These are phyloP conservation scores for Sonneratia caseolaris DNA, from an alignment of 345 rosid species.

Conservation along the genomic window DNA sequence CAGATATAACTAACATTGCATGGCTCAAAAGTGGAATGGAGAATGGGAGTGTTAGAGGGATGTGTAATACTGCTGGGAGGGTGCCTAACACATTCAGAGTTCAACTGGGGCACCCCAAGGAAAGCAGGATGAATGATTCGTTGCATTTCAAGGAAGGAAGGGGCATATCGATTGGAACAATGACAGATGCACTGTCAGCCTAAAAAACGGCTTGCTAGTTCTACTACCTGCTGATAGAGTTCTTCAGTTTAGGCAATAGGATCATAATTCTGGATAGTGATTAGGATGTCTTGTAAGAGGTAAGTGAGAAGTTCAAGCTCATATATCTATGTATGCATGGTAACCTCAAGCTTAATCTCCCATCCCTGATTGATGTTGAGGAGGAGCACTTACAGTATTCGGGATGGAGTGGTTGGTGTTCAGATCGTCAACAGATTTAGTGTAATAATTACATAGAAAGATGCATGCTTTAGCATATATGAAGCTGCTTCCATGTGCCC, in stretches of 20 bases:
- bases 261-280: background rate
- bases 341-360: too few relatives aligned
- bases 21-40: constrained; percentile 81
- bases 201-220: background rate
- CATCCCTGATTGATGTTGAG: too few relatives aligned
- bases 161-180: constrained; percentile 15
- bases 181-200: constrained; percentile 10
- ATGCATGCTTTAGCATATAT: background rate
- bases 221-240: background rate
- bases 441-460: background rate
- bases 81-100: too few relatives aligned
- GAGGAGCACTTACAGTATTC: too few relatives aligned
- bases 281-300: background rate
- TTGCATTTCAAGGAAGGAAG: constrained; percentile 30
- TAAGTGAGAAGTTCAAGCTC: background rate
- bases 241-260: background rate
- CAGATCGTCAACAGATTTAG: background rate
- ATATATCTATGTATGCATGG: too few relatives aligned
- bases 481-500: background rate
- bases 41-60: constrained; percentile 33
- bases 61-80: constrained; percentile 27
- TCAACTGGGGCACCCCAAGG: constrained; percentile 15
- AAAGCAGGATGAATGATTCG: constrained; percentile 20
- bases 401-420: too few relatives aligned
- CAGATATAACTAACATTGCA: constrained; percentile 76